Evolutionary conservation across 2,329 filamentous ascomycete genomes (phyloP), one percentile per base, ranked within the genome.

Genomic region (Elsinoe batatas): DNA sequence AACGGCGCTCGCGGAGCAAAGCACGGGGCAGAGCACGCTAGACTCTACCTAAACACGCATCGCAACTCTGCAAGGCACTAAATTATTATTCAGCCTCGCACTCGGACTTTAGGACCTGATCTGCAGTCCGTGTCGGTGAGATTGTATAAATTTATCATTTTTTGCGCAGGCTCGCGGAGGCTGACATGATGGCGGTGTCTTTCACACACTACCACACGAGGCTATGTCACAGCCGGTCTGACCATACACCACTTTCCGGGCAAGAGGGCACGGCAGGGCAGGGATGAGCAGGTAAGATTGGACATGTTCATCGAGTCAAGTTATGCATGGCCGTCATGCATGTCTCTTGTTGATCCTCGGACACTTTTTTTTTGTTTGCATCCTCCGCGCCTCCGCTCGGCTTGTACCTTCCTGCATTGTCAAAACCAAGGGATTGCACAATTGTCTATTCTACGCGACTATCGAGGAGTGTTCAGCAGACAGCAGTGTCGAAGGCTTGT

Each of bases 71-170:
- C 40, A 32, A 51, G 32, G 32, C 47, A 51, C 47, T 51, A 51
- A 51, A 36, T 51, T 37, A 51, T 51, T 38, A 36, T 51, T 38
- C 47, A 51, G 47, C 47, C 47, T 51, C 47, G 47, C 47, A 2
- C 33, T 51, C 47, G 47, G 47, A 51, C 47, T 51, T 51, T 44
- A 44, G 15, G 20, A 44, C n/a, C 26, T 30, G n/a, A 13, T 18
- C n/a, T 17, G 33, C 15, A 26, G 44, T 30, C 44, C 44, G 44
- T 49, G 44, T 49, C 26, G 26, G 32, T 33, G 44, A 33, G 44
- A 33, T 17, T 33, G 32, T 35, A 37, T 51, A 51, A 37, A 26
- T 35, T 51, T 26, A 51, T 51, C 32, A 18, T 33, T 37, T 5
- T 17, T 38, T 20, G 17, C 11, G 20, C 26, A 49, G 20, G 26